A percentile compares a stretch with the other conserved stretches of the same genome.
phyloP scores from a whole-genome alignment of 2,329 filamentous ascomycete species.

The Aureobasidium leucospermi region DNA sequence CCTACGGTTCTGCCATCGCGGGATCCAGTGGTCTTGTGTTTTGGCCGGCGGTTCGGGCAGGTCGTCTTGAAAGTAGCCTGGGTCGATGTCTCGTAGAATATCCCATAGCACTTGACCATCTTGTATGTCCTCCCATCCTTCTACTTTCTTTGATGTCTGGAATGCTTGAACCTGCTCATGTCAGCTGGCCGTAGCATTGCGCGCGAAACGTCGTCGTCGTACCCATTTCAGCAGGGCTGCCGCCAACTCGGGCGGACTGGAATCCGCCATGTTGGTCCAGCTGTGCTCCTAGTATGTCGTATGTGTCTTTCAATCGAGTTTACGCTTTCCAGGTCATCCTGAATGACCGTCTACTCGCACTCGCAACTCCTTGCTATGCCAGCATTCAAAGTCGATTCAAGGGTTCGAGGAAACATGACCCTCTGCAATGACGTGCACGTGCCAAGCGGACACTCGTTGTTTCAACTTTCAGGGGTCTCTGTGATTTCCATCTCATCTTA shows the following conservation, averaged over 20 bases:
- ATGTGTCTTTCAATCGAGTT: neutral
- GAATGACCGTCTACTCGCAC: neutral
- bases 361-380: neutral
- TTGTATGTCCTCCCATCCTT: conserved; percentile 26
- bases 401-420: neutral
- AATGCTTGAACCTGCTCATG: conserved; percentile 11
- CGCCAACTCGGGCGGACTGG: conserved; percentile 13
- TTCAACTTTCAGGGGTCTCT: neutral
- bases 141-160: conserved; percentile 4
- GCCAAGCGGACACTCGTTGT: neutral
- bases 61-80: conserved; percentile 41
- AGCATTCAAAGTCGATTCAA: neutral
- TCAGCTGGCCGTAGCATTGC: neutral
- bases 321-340: neutral
- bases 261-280: conserved; percentile 11
- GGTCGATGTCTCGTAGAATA: conserved; percentile 41
- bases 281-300: neutral
- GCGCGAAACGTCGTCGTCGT: neutral
- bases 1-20: conserved; percentile 42
- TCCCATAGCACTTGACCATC: conserved; percentile 43
- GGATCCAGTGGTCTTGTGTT: conserved; percentile 42
- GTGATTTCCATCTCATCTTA: neutral
- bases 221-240: conserved; percentile 16
- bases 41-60: conserved; percentile 40
- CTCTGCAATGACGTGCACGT: conserved; percentile 2